Evolutionary conservation across 371 early-diverging fungal species (phyloP).

Genomic region (Mortierella sp.): DNA sequence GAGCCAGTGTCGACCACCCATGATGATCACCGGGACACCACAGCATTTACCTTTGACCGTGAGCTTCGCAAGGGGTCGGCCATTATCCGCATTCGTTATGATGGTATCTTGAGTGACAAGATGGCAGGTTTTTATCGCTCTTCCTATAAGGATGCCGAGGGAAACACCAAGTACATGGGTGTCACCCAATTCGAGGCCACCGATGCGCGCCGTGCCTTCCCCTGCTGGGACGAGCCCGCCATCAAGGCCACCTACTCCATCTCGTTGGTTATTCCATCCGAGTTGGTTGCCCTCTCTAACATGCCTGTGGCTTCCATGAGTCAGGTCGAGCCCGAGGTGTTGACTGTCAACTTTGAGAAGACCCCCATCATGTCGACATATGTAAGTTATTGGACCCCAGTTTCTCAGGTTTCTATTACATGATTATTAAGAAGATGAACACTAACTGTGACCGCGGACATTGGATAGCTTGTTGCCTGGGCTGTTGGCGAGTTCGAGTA

Average conservation of each 20-base stretch:
- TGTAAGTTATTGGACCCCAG: slow-evolving; percentile 36
- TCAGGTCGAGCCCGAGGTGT: slow-evolving; percentile 28
- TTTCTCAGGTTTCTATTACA: neutral
- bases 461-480: slow-evolving; percentile 84
- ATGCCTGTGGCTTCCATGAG: slow-evolving; percentile 69
- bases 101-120: slow-evolving; percentile 80
- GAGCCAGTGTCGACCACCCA: slow-evolving; percentile 57
- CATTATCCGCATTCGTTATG: slow-evolving; percentile 67
- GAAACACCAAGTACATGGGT: slow-evolving; percentile 74
- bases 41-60: slow-evolving; percentile 66
- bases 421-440: neutral
- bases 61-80: slow-evolving; percentile 62
- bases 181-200: slow-evolving; percentile 96
- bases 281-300: slow-evolving; percentile 87
- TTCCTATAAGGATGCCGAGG: slow-evolving; percentile 71
- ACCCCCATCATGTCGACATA: slow-evolving; percentile 95
- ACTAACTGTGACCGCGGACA: slow-evolving; percentile 5
- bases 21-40: slow-evolving; percentile 68
- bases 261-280: slow-evolving; percentile 72
- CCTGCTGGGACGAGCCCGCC: slow-evolving; percentile 93
- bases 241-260: slow-evolving; percentile 90
- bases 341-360: slow-evolving; percentile 74
- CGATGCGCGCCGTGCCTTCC: slow-evolving; percentile 89
- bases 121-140: slow-evolving; percentile 91
- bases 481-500: slow-evolving; percentile 90